phyloP scores from a whole-genome alignment of 1,284 basidiomycete genomes.

The Cryptococcus sp. region DNA sequence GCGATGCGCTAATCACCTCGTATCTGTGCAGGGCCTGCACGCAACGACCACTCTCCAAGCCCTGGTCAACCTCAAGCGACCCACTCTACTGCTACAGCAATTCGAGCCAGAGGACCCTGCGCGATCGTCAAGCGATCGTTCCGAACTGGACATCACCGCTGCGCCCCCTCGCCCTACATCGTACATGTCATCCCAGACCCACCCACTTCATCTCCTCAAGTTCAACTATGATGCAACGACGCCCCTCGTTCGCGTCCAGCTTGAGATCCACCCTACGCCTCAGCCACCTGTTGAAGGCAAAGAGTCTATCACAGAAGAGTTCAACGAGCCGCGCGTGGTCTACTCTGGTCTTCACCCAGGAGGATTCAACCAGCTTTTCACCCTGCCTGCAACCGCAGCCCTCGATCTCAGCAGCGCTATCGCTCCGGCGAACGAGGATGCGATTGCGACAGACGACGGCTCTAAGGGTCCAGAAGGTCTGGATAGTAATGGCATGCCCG shows the following conservation, averaged over 20 bases:
- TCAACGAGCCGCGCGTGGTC: constrained; percentile 58
- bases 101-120: constrained; percentile 34
- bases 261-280: constrained; percentile 68
- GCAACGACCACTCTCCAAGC: constrained; percentile 87
- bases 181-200: constrained; percentile 41
- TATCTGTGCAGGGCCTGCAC: constrained; percentile 63
- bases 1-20: background rate
- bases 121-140: constrained; percentile 46
- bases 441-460: constrained; percentile 10
- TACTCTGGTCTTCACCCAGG: constrained; percentile 75
- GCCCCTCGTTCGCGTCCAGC: constrained; percentile 72
- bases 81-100: constrained; percentile 73
- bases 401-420: constrained; percentile 45
- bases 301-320: constrained; percentile 25
- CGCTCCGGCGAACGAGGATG: constrained; percentile 27
- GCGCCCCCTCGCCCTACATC: background rate
- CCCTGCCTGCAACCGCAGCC: constrained; percentile 65
- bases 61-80: constrained; percentile 85
- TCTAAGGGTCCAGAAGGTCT: constrained; percentile 4
- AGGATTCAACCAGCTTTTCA: constrained; percentile 73
- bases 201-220: constrained; percentile 68
- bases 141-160: constrained; percentile 3
- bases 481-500: constrained; percentile 3
- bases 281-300: constrained; percentile 57
- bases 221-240: constrained; percentile 88